A percentile compares a stretch with the other conserved stretches of the same genome.
Evolutionary conservation across 2,329 filamentous ascomycete genomes (phyloP).

Genomic region (Aspergillus versicolor): DNA sequence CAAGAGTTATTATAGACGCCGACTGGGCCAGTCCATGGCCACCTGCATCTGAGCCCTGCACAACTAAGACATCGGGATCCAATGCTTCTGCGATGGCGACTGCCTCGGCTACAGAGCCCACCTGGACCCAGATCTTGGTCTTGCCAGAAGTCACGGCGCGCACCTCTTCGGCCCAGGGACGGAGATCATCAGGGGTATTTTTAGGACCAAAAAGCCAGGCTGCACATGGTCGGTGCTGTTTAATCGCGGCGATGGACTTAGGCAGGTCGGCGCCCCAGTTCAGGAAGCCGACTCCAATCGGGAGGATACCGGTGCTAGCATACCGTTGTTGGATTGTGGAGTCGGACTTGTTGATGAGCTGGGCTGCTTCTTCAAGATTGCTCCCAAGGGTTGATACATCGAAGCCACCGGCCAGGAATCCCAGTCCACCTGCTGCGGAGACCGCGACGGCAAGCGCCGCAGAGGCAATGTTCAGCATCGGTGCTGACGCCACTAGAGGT

Average conservation of each 20-base stretch:
- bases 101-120: constrained; percentile 52
- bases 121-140: constrained; percentile 55
- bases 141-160: constrained; percentile 35
- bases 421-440: constrained; percentile 54
- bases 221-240: constrained; percentile 34
- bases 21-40: constrained; percentile 52
- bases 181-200: constrained; percentile 26
- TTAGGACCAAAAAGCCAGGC: constrained; percentile 43
- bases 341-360: constrained; percentile 19
- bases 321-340: constrained; percentile 11
- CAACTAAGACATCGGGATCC: constrained; percentile 51
- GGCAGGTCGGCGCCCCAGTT: constrained; percentile 38
- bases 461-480: constrained; percentile 66
- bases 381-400: constrained; percentile 30
- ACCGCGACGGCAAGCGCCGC: constrained; percentile 60
- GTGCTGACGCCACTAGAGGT: constrained; percentile 62
- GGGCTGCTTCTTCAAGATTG: constrained; percentile 28
- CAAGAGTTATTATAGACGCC: constrained; percentile 48
- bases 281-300: constrained; percentile 42
- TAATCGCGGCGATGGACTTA: constrained; percentile 28
- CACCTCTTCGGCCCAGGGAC: constrained; percentile 37
- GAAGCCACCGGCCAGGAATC: constrained; percentile 61
- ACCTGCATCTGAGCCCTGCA: constrained; percentile 56
- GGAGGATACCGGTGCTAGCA: constrained; percentile 25
- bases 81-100: constrained; percentile 35